Conservation (phyloP, 2,329 filamentous ascomycete genomes). For the Clarireedia monteithiana region DNA sequence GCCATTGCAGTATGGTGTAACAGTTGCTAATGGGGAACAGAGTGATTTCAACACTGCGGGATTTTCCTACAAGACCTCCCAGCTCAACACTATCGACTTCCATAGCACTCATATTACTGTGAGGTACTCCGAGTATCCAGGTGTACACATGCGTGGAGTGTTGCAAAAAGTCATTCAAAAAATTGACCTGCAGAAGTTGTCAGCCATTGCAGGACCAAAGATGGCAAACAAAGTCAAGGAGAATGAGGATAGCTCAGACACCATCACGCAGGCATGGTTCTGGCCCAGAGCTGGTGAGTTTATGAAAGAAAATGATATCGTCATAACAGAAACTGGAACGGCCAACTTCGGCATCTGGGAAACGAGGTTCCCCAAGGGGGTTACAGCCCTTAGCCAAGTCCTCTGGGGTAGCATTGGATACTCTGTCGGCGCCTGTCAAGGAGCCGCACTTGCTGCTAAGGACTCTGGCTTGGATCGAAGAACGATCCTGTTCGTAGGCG, state of each 20-base stretch:
- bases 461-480: conserved; percentile 53
- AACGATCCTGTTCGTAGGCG: conserved; percentile 81
- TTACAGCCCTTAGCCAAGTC: conserved; percentile 74
- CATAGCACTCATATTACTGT: conserved; percentile 68
- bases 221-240: conserved; percentile 43
- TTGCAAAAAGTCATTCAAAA: conserved; percentile 60
- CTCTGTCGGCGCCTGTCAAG: conserved; percentile 53
- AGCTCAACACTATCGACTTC: conserved; percentile 73
- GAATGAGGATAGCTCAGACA: conserved; percentile 32
- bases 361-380: conserved; percentile 67
- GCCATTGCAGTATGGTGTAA: neutral
- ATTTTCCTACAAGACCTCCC: conserved; percentile 71
- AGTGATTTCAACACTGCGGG: conserved; percentile 78
- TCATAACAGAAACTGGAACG: conserved; percentile 78
- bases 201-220: conserved; percentile 44
- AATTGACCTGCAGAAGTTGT: conserved; percentile 50
- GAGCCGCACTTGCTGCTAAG: conserved; percentile 66
- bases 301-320: conserved; percentile 55
- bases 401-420: conserved; percentile 65
- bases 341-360: conserved; percentile 85
- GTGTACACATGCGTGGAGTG: conserved; percentile 70
- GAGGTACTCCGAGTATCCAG: conserved; percentile 70
- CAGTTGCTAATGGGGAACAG: conserved; percentile 30
- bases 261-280: conserved; percentile 64
- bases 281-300: conserved; percentile 72